Base-by-base conservation (phyloP, 2,329 filamentous ascomycete species). In the Aspergillus sp. region DNA sequence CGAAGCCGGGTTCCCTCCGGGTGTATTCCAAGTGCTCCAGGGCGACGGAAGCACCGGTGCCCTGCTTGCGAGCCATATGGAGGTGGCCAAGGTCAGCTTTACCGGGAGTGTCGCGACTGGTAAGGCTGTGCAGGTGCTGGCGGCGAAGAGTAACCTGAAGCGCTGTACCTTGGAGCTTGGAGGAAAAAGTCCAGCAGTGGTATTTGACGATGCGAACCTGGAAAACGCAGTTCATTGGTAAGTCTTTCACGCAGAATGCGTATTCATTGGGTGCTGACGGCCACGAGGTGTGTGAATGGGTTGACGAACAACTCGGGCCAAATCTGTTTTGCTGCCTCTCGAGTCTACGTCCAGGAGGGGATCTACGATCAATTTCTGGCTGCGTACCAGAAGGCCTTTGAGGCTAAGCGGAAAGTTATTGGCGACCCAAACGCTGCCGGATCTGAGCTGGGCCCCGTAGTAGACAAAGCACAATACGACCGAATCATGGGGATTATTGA, bases 401-500 rank as follows among this genome's bases (percentile, higher is more conserved):
- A 57, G 45, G 54, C n/a, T 4, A 49, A 49, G 1, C 28, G 45
- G 5, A 6, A 8, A 1, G n/a, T 49, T 0, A 57, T 34, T 22
- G 54, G 46, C 6, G 54, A 57, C n/a, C 54, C 54, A 8, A n/a
- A 57, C 13, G 30, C 17, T 4, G 3, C 45, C 6, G 30, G 17
- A 5, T 34, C 45, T n/a, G 13, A 38, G 25, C 15, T 57, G 1
- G 54, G 54, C 3, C 54, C 54, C 11, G 45, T 57, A 4, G 54
- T 57, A 88, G 89, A 80, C 81, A 81, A 43, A 86, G 86, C 70
- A 87, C 87, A 57, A 30, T 57, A 49, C 19, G 45, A 49, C 3
- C 54, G 54, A 3, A 49, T 57, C 17, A 48, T 49, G n/a, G 46
- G 46, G 1, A 49, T 57, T 13, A 31, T 57, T 15, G 30, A 48